Base-by-base conservation (phyloP, 176 grass and related monocot species). In the Triticum monococcum region DNA sequence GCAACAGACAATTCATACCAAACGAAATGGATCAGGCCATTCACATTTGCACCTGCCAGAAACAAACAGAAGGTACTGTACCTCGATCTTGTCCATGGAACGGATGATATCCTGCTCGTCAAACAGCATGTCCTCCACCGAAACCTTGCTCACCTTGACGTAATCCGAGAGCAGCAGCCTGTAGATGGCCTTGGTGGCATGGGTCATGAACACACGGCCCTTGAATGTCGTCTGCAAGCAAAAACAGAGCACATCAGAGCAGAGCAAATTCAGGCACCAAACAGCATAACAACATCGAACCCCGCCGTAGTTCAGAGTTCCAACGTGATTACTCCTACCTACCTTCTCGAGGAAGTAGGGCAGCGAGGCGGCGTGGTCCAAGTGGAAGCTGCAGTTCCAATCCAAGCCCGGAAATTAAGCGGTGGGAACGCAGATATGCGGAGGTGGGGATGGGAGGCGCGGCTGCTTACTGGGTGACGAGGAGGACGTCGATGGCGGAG, bases 291-390 rank as follows among this genome's bases (percentile, higher is more conserved):
- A 26, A 20, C 3, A 24, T 22, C 7, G 26, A 77, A 4, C 5
- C 17, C 6, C 50, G 22, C 28, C 9, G 20, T 24, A 43, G 41
- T 11, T 43, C 12, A 9, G 7, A 41, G 12, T 8, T 1, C 28
- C 40, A 24, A 38, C n/a, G 25, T 4, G 68, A 52, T 63, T 86
- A 92, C n/a, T n/a, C n/a, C n/a, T n/a, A n/a, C 96, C 96, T 96
- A 96, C 96, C 96, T 98, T 98, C 85, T 98, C 93, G 70, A 98
- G 70, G 71, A 98, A 98, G 82, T 98, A 98, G 3, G 96, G 96
- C 50, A 98, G 75, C 14, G 96, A 98, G 17, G 96, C 96, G 46
- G 96, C 96, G 75, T 98, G 96, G 88, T 98, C 96, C 89, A 98
- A 71, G 82, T 98, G 96, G 89, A 98, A 98, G 88, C 96, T 98